Evolutionary conservation across 176 grass and related monocot species (phyloP).

Genomic region (Zoysia japonica): DNA sequence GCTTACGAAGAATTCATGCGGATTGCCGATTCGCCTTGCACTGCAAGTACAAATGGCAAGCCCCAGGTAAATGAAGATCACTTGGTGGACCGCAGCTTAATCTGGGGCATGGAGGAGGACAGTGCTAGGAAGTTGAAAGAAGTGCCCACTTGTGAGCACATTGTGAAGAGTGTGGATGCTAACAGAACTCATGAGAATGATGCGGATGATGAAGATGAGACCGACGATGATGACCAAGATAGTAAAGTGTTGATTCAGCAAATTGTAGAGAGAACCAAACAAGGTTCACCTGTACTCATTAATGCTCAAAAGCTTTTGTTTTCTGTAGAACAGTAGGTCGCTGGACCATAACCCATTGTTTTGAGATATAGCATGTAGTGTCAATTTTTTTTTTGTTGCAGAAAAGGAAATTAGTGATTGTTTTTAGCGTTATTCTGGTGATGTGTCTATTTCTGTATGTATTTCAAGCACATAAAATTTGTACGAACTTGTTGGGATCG

Average conservation of each 20-base stretch:
- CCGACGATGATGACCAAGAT: conserved; percentile 35
- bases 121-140: conserved; percentile 34
- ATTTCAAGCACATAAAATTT: too few relatives aligned
- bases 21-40: conserved; percentile 43
- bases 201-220: conserved; percentile 25
- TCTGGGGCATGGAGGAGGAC: conserved; percentile 62
- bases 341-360: conserved; percentile 28
- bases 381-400: conserved; percentile 14
- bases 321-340: conserved; percentile 66
- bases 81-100: conserved; percentile 40
- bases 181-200: conserved; percentile 35
- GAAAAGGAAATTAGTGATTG: conserved; percentile 22
- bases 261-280: conserved; percentile 90
- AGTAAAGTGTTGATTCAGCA: conserved; percentile 70
- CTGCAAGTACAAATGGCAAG: conserved; percentile 47
- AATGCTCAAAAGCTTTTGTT: conserved; percentile 83
- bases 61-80: conserved; percentile 44
- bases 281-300: conserved; percentile 73
- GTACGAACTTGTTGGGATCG: too few relatives aligned
- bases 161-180: conserved; percentile 18
- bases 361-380: conserved; percentile 39
- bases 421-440: background rate
- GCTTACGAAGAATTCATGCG: conserved; percentile 81
- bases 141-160: conserved; percentile 13
- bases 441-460: too few relatives aligned